A percentile compares a stretch with the other conserved stretches of the same genome.
These are phyloP conservation scores for Kodamaea ohmeri DNA, from an alignment of 1,139 yeast species.

Conservation along the genomic window DNA sequence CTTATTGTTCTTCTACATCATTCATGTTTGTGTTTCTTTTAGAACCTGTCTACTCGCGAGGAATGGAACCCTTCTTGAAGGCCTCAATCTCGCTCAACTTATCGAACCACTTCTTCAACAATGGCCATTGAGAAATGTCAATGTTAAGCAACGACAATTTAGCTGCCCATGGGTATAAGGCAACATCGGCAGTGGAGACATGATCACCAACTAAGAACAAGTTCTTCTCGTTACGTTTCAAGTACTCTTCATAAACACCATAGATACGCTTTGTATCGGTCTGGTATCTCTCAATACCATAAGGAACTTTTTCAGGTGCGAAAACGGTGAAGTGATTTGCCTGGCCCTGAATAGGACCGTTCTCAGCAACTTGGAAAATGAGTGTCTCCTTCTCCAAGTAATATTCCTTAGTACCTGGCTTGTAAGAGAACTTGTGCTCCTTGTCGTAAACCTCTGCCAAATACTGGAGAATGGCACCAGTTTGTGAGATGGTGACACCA, in stretches of 20 bases:
- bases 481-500: conserved; percentile 49
- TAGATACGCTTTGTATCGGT: conserved; percentile 52
- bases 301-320: conserved; percentile 49
- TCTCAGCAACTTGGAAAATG: conserved; percentile 56
- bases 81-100: conserved; percentile 35
- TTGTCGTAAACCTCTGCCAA: conserved; percentile 57
- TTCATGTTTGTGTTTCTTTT: no score
- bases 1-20: no score
- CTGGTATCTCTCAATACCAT: conserved; percentile 50
- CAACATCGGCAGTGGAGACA: conserved; percentile 53
- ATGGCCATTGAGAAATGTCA: conserved; percentile 44
- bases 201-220: conserved; percentile 58
- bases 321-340: conserved; percentile 43
- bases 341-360: conserved; percentile 64
- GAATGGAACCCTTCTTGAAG: conserved; percentile 30
- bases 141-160: conserved; percentile 22
- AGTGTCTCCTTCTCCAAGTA: conserved; percentile 52
- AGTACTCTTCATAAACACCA: conserved; percentile 50
- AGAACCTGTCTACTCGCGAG: no score
- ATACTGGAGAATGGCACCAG: conserved; percentile 58
- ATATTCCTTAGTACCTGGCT: conserved; percentile 42
- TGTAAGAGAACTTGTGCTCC: conserved; percentile 48
- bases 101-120: conserved; percentile 44
- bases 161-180: conserved; percentile 40
- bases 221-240: conserved; percentile 29